Evolutionary conservation across 495 filamentous ascomycete species (phyloP).

Genomic region (Penicillium coffeae): DNA sequence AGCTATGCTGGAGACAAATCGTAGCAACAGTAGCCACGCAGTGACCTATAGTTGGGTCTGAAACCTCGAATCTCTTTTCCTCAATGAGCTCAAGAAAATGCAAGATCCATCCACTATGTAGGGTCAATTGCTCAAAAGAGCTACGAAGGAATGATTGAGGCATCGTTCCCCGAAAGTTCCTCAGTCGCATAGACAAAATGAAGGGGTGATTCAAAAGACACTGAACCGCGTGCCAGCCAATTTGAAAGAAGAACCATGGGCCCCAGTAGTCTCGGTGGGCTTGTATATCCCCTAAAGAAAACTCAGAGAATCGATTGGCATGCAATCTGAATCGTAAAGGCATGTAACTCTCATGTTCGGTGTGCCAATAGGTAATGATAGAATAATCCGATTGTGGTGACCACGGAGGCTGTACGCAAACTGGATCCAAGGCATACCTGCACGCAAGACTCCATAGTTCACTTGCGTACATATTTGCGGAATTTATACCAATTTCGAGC

Average conservation of each 20-base stretch:
- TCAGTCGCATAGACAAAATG: slow-evolving; percentile 37
- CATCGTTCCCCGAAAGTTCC: slow-evolving; percentile 38
- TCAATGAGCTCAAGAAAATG: slow-evolving; percentile 31
- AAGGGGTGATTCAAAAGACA: slow-evolving; percentile 44
- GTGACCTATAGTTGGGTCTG: slow-evolving; percentile 28
- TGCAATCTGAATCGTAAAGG: slow-evolving; percentile 38
- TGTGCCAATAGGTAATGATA: slow-evolving; percentile 37
- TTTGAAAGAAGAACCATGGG: slow-evolving; percentile 42
- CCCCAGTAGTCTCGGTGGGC: slow-evolving; percentile 18
- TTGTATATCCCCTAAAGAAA: slow-evolving; percentile 28
- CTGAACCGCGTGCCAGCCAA: slow-evolving; percentile 39
- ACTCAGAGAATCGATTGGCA: slow-evolving; percentile 37
- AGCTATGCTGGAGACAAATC: slow-evolving; percentile 36
- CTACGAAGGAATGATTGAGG: slow-evolving; percentile 34
- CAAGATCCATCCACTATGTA: slow-evolving; percentile 30
- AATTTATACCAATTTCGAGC: slow-evolving; percentile 34
- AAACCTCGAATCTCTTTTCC: slow-evolving; percentile 30
- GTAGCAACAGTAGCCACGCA: slow-evolving; percentile 34
- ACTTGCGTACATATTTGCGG: slow-evolving; percentile 32
- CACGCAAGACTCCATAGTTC: slow-evolving; percentile 41
- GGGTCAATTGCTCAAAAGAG: slow-evolving; percentile 33
- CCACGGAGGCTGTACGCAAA: slow-evolving; percentile 36
- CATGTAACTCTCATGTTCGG: slow-evolving; percentile 42
- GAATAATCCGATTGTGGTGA: slow-evolving; percentile 40
- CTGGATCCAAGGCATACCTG: slow-evolving; percentile 33